Evolutionary conservation across 1,284 basidiomycete genomes (phyloP), one percentile per base, ranked within the genome.

Genomic region (Ceratobasidium sp.): DNA sequence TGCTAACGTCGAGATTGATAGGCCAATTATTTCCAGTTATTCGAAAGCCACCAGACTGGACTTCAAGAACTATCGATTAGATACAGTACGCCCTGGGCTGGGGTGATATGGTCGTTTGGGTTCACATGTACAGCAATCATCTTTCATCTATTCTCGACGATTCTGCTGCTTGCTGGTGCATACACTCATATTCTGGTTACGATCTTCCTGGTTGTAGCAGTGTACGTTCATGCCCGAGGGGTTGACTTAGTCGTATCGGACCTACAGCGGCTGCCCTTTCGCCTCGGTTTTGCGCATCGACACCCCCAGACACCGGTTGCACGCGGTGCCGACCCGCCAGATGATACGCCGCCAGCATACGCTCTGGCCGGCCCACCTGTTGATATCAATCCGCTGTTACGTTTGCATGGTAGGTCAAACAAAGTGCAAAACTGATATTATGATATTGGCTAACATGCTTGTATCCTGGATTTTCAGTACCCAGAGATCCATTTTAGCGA

Each of bases 1-100:
- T 5, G 25, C 12, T 12, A 12, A 35, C 7, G 15, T 45, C 4
- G 29, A n/a, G 17, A 22, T 65, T 45, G n/a, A 22, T 35, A 67
- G 64, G 64, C 64, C 29, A 68, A 68, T 31, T 68, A 68, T 29
- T 68, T 68, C 52, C 64, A 68, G 38, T 15, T 43, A 3, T 53
- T 55, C 35, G 64, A 68, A 43, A 55, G 20, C 15, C 64, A 54
- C n/a, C 38, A 42, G 13, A 55, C 38, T 13, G 64, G 64, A 27
- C 40, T 68, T 12, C 64, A 68, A 35, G 52, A 54, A 2, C 32
- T 68, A 31, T 68, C 64, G 1, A 35, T 68, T 31, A 54, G 25
- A 20, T 68, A 68, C 20, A 68, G 64, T 47, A 17, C 55, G 13
- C 64, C 64, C 3, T 68, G 64, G 64, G 64, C 64, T n/a, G 64